Conservation (phyloP, 2,329 filamentous ascomycete genomes). For the Myrmaecium sp. region DNA sequence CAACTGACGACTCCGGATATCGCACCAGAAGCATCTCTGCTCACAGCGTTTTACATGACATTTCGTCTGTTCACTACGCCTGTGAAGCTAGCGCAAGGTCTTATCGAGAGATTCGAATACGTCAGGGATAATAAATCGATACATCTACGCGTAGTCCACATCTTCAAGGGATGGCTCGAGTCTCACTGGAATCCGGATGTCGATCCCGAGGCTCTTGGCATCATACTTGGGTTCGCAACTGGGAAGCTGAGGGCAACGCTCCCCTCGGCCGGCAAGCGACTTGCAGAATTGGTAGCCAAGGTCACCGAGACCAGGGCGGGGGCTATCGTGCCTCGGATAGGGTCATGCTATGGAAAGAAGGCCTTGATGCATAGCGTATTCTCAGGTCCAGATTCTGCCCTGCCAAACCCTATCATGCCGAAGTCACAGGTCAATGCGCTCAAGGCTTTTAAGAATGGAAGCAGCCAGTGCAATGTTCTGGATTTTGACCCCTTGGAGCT, state of each 20-base stretch:
- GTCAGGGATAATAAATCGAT: constrained; percentile 62
- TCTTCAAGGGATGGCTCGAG: constrained; percentile 94
- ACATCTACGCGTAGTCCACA: constrained; percentile 81
- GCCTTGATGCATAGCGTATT: constrained; percentile 58
- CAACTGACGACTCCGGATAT: constrained; percentile 83
- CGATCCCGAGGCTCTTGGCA: constrained; percentile 56
- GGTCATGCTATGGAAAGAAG: constrained; percentile 79
- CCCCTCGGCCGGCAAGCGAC: constrained; percentile 61
- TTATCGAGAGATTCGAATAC: constrained; percentile 89
- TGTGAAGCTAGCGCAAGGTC: constrained; percentile 54
- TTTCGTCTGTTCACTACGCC: constrained; percentile 87
- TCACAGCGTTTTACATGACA: constrained; percentile 89
- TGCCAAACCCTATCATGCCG: constrained; percentile 52
- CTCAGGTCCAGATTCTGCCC: constrained; percentile 50
- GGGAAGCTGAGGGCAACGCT: constrained; percentile 50
- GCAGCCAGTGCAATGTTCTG: constrained; percentile 53
- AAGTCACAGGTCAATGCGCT: constrained; percentile 63
- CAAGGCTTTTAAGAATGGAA: constrained; percentile 56
- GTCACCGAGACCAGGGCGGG: constrained; percentile 53
- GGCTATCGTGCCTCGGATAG: constrained; percentile 62
- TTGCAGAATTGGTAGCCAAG: constrained; percentile 63
- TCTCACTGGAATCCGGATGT: constrained; percentile 80
- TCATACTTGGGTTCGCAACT: constrained; percentile 68
- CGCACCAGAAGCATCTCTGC: constrained; percentile 79
- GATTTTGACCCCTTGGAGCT: constrained; percentile 88